Evolutionary conservation across 768 basidiomycete genomes (phyloP), one percentile per base, ranked within the genome.

Genomic region (Russula olivacea): DNA sequence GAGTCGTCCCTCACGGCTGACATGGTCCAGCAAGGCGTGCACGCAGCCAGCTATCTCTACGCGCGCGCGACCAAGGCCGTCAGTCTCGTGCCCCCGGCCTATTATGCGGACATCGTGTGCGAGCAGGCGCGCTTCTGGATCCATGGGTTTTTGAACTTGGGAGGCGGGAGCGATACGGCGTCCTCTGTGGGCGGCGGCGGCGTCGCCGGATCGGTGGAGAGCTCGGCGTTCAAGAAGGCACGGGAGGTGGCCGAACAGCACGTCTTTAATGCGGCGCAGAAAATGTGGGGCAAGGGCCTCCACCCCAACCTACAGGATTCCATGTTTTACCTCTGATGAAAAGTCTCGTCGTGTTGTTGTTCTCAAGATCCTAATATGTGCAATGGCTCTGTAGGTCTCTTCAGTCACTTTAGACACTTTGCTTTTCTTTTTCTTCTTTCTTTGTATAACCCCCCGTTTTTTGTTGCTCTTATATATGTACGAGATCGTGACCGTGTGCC

Each of bases 61-160:
- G 90, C 87, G 0, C 82, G 91, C 4, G 90, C 91, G 0, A 94
- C 90, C 3, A 87, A 89, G 68, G 87, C 90, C 0, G 92, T 94
- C 34, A 90, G 88, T 70, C 76, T 93, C 25, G 79, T 91, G 12
- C 89, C 91, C 0, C 81, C 89, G 0, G 89, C 89, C 0, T 90
- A 90, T 70, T 91, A 90, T 68, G 87, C 89, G 8, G 89, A 92
- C 73, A 73, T 92, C 55, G 91, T 89, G 1, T 91, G 89, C 71
- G 90, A 93, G 73, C 77, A 91, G 11, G 91, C 87, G 0, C 75
- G 90, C 41, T 87, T 79, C 69, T 93, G 91, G 69, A 67, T 93
- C 45, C 88, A 91, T 64, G 84, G 86, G 0, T 85, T 90, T 55
- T 72, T 92, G 71, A 81, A 75, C 52, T 52, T 66, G 41, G 72